Evolutionary conservation across 2,329 filamentous ascomycete genomes (phyloP).

Genomic region (Colletotrichum sansevieriae): DNA sequence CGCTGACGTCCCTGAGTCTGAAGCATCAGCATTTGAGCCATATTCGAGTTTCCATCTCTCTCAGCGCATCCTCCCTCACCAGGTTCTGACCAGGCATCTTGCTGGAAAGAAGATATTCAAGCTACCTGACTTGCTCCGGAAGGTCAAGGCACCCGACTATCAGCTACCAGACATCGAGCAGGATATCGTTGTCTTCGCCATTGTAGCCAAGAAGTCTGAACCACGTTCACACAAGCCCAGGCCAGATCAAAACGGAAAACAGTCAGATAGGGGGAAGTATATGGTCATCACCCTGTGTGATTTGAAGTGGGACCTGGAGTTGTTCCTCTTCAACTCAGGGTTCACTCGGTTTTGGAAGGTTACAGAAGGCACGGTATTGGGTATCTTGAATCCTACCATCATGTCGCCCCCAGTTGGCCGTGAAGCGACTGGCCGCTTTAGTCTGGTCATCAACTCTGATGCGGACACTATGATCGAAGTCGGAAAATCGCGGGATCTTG

Average conservation of each 20-base stretch:
- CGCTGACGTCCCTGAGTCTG: slow-evolving; percentile 57
- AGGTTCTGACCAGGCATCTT: slow-evolving; percentile 82
- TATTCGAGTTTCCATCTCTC: slow-evolving; percentile 89
- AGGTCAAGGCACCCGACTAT: slow-evolving; percentile 86
- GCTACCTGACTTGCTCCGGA: slow-evolving; percentile 84
- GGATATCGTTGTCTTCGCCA: slow-evolving; percentile 90
- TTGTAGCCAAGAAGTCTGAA: slow-evolving; percentile 89
- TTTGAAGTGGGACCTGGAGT: slow-evolving; percentile 88
- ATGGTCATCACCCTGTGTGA: slow-evolving; percentile 93
- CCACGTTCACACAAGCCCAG: slow-evolving; percentile 72
- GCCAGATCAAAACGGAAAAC: slow-evolving; percentile 58
- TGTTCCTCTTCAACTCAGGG: slow-evolving; percentile 91
- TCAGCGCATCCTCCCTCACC: slow-evolving; percentile 85
- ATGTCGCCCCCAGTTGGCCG: slow-evolving; percentile 86
- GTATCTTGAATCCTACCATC: slow-evolving; percentile 90
- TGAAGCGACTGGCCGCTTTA: slow-evolving; percentile 85
- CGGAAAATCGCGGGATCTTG: slow-evolving; percentile 85
- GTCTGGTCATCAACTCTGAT: slow-evolving; percentile 85
- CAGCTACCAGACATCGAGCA: slow-evolving; percentile 84
- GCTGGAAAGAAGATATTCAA: slow-evolving; percentile 81
- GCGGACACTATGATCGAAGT: slow-evolving; percentile 93
- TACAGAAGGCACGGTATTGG: slow-evolving; percentile 89
- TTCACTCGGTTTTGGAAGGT: slow-evolving; percentile 96
- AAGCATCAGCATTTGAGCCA: slow-evolving; percentile 80
- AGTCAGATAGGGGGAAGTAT: slow-evolving; percentile 81